These are phyloP conservation scores for Epichloe gansuensis DNA, from an alignment of 2,329 filamentous ascomycete species.

Conservation along the genomic window DNA sequence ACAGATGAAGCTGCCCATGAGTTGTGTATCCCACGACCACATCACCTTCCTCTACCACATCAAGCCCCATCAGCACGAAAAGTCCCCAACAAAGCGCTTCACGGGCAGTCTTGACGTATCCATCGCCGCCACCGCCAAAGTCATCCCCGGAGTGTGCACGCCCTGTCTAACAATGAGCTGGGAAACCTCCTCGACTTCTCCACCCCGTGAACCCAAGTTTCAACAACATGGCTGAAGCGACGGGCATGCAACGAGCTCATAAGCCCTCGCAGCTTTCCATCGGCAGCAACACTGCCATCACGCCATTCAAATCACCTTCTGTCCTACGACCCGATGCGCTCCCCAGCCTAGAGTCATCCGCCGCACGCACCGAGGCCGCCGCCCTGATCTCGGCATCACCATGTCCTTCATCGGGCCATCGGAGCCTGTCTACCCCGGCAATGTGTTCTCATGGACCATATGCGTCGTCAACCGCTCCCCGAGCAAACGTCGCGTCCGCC, in stretches of 20 bases:
- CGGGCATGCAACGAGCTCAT: conserved; percentile 48
- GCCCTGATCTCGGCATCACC: conserved; percentile 56
- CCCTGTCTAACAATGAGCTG: conserved; percentile 54
- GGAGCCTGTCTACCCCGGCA: conserved; percentile 44
- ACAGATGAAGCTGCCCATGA: conserved; percentile 36
- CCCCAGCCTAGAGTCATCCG: conserved; percentile 44
- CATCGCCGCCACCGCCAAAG: conserved; percentile 46
- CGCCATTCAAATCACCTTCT: conserved; percentile 45
- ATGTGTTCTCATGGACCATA: conserved; percentile 60
- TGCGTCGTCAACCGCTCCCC: conserved; percentile 62
- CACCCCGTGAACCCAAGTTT: conserved; percentile 50
- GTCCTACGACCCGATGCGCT: conserved; percentile 47
- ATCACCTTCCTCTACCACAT: conserved; percentile 63
- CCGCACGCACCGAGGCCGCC: conserved; percentile 30
- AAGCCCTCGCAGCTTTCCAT: conserved; percentile 54
- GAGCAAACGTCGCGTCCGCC: conserved; percentile 29
- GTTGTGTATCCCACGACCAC: conserved; percentile 60
- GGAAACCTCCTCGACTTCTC: conserved; percentile 62
- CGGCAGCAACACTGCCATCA: conserved; percentile 36
- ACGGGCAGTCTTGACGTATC: conserved; percentile 44
- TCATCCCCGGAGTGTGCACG: conserved; percentile 43
- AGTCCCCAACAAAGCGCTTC: conserved; percentile 33
- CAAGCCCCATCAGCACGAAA: conserved; percentile 36
- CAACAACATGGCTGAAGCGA: conserved; percentile 34
- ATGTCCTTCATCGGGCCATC: conserved; percentile 59